Evolutionary conservation across 768 basidiomycete genomes (phyloP), one percentile per base, ranked within the genome.

Genomic region (Mycena amicta): DNA sequence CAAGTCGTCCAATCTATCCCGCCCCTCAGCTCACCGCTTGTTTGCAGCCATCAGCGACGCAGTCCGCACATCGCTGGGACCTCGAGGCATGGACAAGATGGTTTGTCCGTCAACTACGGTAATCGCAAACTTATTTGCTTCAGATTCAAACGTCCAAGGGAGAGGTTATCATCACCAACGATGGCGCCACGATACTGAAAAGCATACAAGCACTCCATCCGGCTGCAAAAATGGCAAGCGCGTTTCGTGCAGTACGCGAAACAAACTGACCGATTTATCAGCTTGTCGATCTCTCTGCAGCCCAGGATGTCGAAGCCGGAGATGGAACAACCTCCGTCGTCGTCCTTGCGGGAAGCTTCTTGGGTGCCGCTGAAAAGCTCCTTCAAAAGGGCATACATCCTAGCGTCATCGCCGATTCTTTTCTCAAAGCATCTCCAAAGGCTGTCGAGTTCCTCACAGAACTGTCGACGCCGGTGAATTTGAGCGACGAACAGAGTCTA

Each of bases 1-100:
- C 88, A 54, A n/a, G 75, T 29, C 15, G 27, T 51, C 27, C 33
- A 43, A 54, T 31, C 28, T 50, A 37, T 39, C 27, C 30, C 56
- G 31, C 15, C 46, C 30, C 54, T 52, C 47, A 56, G 60, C 39
- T 60, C 57, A 62, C 66, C 12, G 55, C 55, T 64, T 60, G 27
- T 57, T 20, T 64, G n/a, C n/a, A 97, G 95, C 96, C 27, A 97
- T 99, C 69, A 94, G 94, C 67, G 95, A 97, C 80, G 96, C 94
- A 52, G 95, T 99, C 41, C 83, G 96, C 67, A 98, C 96, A 45
- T 98, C 95, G 41, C 76, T 99, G 66, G 96, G 96, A 15, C 96
- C 96, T 47, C 87, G 91, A 73, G 96, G 96, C 61, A 99, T 99
- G 96, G 96, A 98, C 79, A 98, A 98, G 81, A 98, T 98, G 96